Conservation (phyloP, 1,139 yeast genomes). For the Blastobotrys petasosporus region DNA sequence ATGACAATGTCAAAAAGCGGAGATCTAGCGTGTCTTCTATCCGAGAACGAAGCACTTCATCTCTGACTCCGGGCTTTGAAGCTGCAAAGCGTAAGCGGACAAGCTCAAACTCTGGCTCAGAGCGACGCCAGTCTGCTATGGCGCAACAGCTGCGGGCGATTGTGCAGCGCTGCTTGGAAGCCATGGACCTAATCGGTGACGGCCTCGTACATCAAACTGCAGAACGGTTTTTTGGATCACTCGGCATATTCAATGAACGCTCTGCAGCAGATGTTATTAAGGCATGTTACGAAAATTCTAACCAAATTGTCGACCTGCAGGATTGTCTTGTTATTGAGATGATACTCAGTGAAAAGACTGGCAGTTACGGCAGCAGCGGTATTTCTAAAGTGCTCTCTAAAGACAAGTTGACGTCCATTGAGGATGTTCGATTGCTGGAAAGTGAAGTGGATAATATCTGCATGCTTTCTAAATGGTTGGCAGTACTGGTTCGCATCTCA, state of each 20-base stretch:
- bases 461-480: neutral
- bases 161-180: no score
- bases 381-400: neutral
- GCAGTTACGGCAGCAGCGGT: neutral
- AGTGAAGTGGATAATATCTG: neutral
- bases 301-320: neutral
- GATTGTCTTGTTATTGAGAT: neutral
- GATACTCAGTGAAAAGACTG: neutral
- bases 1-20: no score
- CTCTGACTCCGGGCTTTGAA: no score
- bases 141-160: no score
- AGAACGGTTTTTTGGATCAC: neutral
- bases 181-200: neutral
- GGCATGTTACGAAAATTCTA: neutral
- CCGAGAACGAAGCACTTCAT: no score
- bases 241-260: neutral
- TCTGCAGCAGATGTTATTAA: neutral
- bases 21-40: no score
- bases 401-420: neutral
- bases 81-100: no score
- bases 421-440: neutral
- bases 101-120: no score
- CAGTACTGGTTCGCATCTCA: conserved; percentile 2
- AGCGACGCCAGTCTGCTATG: no score
- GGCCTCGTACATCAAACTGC: neutral